These are phyloP conservation scores for Aspergillus taichungensis DNA, from an alignment of 495 filamentous ascomycete genomes.

Conservation along the genomic window DNA sequence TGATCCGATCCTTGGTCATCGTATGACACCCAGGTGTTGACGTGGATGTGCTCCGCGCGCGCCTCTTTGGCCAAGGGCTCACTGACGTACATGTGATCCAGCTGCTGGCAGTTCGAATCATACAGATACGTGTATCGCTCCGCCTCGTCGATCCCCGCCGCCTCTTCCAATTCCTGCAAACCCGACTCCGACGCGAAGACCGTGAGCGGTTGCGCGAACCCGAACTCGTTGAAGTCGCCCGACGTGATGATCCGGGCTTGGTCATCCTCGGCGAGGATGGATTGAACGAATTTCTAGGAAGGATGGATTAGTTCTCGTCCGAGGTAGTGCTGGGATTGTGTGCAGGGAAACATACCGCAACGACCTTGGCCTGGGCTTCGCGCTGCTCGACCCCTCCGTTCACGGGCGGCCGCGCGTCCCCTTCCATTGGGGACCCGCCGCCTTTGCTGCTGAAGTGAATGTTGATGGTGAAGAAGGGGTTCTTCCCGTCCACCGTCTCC, in stretches of 20 bases:
- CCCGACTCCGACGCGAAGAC: conserved; percentile 30
- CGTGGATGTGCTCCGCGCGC: conserved; percentile 49
- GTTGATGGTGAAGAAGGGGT: conserved; percentile 50
- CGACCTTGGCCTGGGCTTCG: conserved; percentile 37
- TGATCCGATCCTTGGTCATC: conserved; percentile 44
- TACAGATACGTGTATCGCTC: conserved; percentile 56
- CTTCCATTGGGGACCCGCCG: conserved; percentile 45
- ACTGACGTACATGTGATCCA: conserved; percentile 55
- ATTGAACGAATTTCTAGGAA: conserved; percentile 21
- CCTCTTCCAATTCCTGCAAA: conserved; percentile 47
- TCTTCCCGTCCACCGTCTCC: conserved; percentile 34
- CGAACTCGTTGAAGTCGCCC: conserved; percentile 59
- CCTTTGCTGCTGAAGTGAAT: conserved; percentile 51
- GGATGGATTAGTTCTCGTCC: background rate
- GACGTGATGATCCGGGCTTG: conserved; percentile 38
- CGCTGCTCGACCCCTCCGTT: conserved; percentile 46
- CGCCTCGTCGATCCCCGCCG: conserved; percentile 24
- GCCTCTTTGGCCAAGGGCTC: conserved; percentile 9
- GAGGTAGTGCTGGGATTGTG: background rate
- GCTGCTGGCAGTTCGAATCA: conserved; percentile 45
- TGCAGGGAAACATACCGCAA: conserved; percentile 28
- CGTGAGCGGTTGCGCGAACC: conserved; percentile 42
- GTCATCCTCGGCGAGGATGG: conserved; percentile 34
- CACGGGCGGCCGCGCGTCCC: conserved; percentile 50
- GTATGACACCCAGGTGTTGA: conserved; percentile 49